These are phyloP conservation scores for Tetrahymena borealis DNA, from an alignment of 73 alveolate genomes.

Conservation along the genomic window DNA sequence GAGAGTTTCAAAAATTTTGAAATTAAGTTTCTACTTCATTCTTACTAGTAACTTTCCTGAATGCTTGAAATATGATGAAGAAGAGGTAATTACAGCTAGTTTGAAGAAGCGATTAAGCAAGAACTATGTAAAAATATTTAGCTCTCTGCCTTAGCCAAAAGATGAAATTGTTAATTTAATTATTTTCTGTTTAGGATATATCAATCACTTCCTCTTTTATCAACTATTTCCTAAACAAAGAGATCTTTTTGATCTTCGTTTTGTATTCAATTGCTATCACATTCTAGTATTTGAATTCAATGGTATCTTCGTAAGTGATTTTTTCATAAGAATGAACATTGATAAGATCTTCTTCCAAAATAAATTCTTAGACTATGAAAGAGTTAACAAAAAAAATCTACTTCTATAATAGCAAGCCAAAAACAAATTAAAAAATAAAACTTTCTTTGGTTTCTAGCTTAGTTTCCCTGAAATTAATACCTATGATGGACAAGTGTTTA, in stretches of 20 bases:
- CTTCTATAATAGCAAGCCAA: constrained; percentile 15
- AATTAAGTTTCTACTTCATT: neutral
- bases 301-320: constrained; percentile 39
- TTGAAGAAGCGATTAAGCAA: constrained; percentile 11
- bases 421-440: constrained; percentile 18
- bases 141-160: constrained; percentile 27
- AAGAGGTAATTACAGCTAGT: neutral
- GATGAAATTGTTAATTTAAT: constrained; percentile 37
- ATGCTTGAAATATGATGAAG: neutral
- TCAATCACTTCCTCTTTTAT: constrained; percentile 15
- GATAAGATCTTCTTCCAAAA: constrained; percentile 31
- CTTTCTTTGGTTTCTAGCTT: constrained; percentile 26
- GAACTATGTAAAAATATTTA: constrained; percentile 34
- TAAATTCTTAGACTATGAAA: constrained; percentile 34
- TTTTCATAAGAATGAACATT: constrained; percentile 18
- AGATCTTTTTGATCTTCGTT: constrained; percentile 14
- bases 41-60: neutral
- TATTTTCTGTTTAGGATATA: constrained; percentile 17
- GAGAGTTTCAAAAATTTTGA: neutral
- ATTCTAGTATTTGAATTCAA: constrained; percentile 19
- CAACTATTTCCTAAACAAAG: constrained; percentile 16
- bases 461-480: constrained; percentile 4
- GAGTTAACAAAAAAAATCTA: constrained; percentile 21
- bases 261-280: constrained; percentile 44
- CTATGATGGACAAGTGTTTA: constrained; percentile 22